Evolutionary conservation across 2,329 filamentous ascomycete species (phyloP), one percentile per base, ranked within the genome.

Genomic region (Colletotrichum sp.): DNA sequence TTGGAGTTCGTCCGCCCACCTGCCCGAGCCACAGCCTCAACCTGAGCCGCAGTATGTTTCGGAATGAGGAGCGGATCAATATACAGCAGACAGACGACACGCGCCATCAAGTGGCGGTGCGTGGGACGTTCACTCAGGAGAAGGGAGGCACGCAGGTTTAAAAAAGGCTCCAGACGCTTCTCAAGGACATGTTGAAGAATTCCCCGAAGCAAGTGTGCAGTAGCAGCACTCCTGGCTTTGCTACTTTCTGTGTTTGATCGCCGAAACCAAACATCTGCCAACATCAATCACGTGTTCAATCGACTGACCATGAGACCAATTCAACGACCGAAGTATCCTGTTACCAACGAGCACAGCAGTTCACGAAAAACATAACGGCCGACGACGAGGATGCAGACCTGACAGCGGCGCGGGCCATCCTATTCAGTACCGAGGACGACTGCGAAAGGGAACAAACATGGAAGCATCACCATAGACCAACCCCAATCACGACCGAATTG

Each of bases 1-100:
- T 36, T 28, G 61, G 36, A 32, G n/a, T 8, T 25, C 15, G 9
- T 39, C 10, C 16, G 8, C 52, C 25, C 62, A 39, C 25, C 43
- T 30, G 18, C 58, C 67, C 34, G 22, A 74, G 12, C 48, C 34
- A 65, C 52, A 58, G 18, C n/a, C 70, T 25, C 34, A 25, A 30
- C 67, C 30, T 66, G 48, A 61, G 67, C 71, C 71, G 67, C 61
- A 71, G 48, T 61, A 66, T 36, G 61, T 71, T 71, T 66, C 61
- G 62, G 25, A 71, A 66, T 71, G 52, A 36, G 16, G 10, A 25
- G 28, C 15, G 10, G 16, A 13, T 66, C 12, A 32, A 56, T 43
- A 52, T 43, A 39, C n/a, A 32, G 18, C 36, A 43, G 18, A 30
- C 48, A 25, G 43, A 48, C 27, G 66, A 71, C 67, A 65, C 71